Percentiles rank a stretch among this genome's conserved stretches.
Evolutionary conservation across 2,329 filamentous ascomycete genomes (phyloP).

Genomic region (Neospermospora avenae): DNA sequence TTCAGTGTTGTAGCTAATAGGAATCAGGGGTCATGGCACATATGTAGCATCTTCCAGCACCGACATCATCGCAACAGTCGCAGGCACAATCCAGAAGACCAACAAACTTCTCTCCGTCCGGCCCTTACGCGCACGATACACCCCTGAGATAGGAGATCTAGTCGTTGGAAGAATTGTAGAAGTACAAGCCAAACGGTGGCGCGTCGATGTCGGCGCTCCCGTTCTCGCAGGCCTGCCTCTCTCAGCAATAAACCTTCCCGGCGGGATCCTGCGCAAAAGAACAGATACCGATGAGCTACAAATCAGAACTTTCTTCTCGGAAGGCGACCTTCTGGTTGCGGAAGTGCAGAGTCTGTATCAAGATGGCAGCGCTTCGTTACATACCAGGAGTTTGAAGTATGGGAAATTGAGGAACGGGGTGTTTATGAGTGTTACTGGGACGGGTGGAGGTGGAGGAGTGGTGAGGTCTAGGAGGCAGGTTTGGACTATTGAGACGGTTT

Average conservation of each 20-base stretch:
- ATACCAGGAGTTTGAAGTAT: slow-evolving; percentile 88
- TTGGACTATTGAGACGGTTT: slow-evolving; percentile 68
- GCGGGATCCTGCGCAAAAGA: slow-evolving; percentile 84
- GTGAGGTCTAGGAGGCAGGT: slow-evolving; percentile 81
- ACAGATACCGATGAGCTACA: slow-evolving; percentile 97
- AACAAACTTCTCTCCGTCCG: slow-evolving; percentile 95
- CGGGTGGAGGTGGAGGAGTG: slow-evolving; percentile 76
- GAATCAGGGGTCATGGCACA: slow-evolving; percentile 81
- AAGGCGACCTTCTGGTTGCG: slow-evolving; percentile 89
- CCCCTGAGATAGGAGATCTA: slow-evolving; percentile 92
- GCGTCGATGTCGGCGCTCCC: slow-evolving; percentile 86
- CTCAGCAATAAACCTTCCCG: slow-evolving; percentile 88
- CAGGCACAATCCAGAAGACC: slow-evolving; percentile 85
- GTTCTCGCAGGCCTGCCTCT: slow-evolving; percentile 83
- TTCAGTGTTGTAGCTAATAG: slow-evolving; percentile 18
- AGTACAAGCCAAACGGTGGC: slow-evolving; percentile 92
- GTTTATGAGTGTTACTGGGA: slow-evolving; percentile 78
- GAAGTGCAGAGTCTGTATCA: slow-evolving; percentile 88
- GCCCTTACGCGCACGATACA: slow-evolving; percentile 88
- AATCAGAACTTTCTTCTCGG: slow-evolving; percentile 94
- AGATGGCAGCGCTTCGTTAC: slow-evolving; percentile 82
- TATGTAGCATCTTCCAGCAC: slow-evolving; percentile 62
- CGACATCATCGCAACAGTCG: slow-evolving; percentile 83
- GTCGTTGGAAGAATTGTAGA: slow-evolving; percentile 91
- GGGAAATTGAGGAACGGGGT: slow-evolving; percentile 93